These are phyloP conservation scores for Daldinia sp. DNA, from an alignment of 2,329 filamentous ascomycete genomes.

Conservation along the genomic window DNA sequence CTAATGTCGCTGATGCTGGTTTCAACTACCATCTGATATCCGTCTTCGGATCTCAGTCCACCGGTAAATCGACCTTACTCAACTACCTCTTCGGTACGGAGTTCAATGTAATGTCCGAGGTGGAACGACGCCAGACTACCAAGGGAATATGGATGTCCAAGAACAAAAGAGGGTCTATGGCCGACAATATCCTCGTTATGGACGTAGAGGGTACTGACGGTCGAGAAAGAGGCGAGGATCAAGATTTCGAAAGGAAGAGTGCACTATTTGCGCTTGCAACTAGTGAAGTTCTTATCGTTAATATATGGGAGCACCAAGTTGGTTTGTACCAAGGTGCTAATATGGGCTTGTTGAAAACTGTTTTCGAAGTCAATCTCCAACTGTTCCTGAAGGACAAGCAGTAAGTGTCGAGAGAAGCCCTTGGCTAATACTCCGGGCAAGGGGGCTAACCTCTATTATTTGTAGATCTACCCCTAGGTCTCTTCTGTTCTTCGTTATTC, in stretches of 20 bases:
- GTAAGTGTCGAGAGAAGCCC: slow-evolving; percentile 63
- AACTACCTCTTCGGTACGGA: slow-evolving; percentile 96
- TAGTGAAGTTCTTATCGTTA: slow-evolving; percentile 97
- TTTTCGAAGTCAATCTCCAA: slow-evolving; percentile 98
- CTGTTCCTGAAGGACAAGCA: slow-evolving; percentile 95
- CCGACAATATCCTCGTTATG: slow-evolving; percentile 98
- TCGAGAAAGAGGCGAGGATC: slow-evolving; percentile 94
- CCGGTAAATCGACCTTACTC: slow-evolving; percentile 95
- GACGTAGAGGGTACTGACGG: slow-evolving; percentile 98
- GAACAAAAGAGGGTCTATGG: slow-evolving; percentile 87
- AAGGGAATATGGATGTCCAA: slow-evolving; percentile 99
- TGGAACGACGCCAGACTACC: slow-evolving; percentile 93
- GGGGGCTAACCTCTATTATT: slow-evolving; percentile 33
- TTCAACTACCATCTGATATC: slow-evolving; percentile 99
- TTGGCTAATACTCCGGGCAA: neutral
- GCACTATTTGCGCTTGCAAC: slow-evolving; percentile 96
- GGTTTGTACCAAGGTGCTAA: slow-evolving; percentile 98
- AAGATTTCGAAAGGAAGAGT: slow-evolving; percentile 99
- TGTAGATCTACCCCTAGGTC: slow-evolving; percentile 85
- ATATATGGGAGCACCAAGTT: slow-evolving; percentile 99
- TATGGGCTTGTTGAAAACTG: slow-evolving; percentile 98
- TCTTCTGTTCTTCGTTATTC: slow-evolving; percentile 97
- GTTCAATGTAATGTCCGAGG: slow-evolving; percentile 98
- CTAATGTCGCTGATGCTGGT: slow-evolving; percentile 85
- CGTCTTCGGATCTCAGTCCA: slow-evolving; percentile 98